Percentiles rank a stretch among this genome's conserved stretches.
Evolutionary conservation across 1,284 basidiomycete species (phyloP).

Genomic region (Tilletia indica): DNA sequence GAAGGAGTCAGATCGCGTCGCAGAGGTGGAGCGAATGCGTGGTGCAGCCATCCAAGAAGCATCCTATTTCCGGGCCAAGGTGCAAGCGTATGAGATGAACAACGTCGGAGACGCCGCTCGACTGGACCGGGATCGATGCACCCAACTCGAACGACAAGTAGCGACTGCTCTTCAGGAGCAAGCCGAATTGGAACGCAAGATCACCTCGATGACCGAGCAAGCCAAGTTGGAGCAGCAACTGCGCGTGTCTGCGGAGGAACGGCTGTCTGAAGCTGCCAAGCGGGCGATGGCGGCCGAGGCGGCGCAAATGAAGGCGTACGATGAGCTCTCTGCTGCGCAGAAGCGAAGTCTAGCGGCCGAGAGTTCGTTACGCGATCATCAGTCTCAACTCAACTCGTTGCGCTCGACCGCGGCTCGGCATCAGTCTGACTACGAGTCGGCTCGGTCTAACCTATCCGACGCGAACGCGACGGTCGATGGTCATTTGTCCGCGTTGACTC

Average conservation of each 20-base stretch:
- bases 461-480: slow-evolving; percentile 64
- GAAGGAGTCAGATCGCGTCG: slow-evolving; percentile 73
- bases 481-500: slow-evolving; percentile 80
- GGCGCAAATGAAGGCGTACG: slow-evolving; percentile 68
- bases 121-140: slow-evolving; percentile 76
- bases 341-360: slow-evolving; percentile 68
- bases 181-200: slow-evolving; percentile 69
- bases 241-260: slow-evolving; percentile 75
- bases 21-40: slow-evolving; percentile 56
- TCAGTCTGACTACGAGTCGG: slow-evolving; percentile 72
- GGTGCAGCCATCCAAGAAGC: slow-evolving; percentile 85
- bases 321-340: slow-evolving; percentile 73
- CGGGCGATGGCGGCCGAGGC: slow-evolving; percentile 81
- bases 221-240: slow-evolving; percentile 64
- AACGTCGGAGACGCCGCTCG: slow-evolving; percentile 67
- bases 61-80: slow-evolving; percentile 91
- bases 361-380: slow-evolving; percentile 71
- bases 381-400: slow-evolving; percentile 72
- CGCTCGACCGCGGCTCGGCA: slow-evolving; percentile 74
- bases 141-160: slow-evolving; percentile 77
- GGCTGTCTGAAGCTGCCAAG: slow-evolving; percentile 74
- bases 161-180: slow-evolving; percentile 71
- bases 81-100: slow-evolving; percentile 76
- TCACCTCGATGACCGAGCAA: slow-evolving; percentile 57
- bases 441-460: slow-evolving; percentile 71